These are phyloP conservation scores for Boletus austroedulis DNA, from an alignment of 1,284 basidiomycete genomes.

Conservation along the genomic window DNA sequence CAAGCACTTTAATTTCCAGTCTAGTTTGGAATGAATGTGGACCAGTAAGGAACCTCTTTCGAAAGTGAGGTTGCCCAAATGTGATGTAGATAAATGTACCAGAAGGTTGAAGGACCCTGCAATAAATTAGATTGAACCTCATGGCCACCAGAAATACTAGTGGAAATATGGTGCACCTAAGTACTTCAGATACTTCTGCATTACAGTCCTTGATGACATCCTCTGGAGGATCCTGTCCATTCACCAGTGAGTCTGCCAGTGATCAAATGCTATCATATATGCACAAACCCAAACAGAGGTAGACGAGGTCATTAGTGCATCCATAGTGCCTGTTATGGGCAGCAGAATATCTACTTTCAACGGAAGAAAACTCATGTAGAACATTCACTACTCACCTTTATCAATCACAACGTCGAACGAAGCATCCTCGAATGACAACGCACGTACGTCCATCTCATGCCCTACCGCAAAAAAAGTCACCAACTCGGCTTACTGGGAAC, in stretches of 20 bases:
- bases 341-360: background rate
- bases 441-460: constrained; percentile 86
- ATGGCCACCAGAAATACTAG: background rate
- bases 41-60: constrained; percentile 62
- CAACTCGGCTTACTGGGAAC: background rate
- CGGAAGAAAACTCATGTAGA: background rate
- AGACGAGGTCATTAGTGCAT: constrained; percentile 88
- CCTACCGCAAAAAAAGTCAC: constrained; percentile 46
- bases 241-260: background rate
- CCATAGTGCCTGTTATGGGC: constrained; percentile 76
- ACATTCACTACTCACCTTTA: constrained; percentile 56
- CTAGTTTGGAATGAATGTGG: constrained; percentile 44
- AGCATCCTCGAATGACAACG: constrained; percentile 62
- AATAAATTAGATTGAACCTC: background rate
- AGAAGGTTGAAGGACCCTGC: constrained; percentile 60
- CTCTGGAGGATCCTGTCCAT: constrained; percentile 70
- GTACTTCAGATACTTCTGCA: constrained; percentile 77
- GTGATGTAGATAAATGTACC: constrained; percentile 83
- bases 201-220: constrained; percentile 75
- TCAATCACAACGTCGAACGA: constrained; percentile 87
- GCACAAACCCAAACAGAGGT: constrained; percentile 82
- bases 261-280: background rate
- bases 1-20: constrained; percentile 62
- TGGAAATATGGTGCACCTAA: constrained; percentile 50
- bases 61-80: constrained; percentile 91